Evolutionary conservation across 345 rosid species (phyloP).

Genomic region (Pelargonium nanum): DNA sequence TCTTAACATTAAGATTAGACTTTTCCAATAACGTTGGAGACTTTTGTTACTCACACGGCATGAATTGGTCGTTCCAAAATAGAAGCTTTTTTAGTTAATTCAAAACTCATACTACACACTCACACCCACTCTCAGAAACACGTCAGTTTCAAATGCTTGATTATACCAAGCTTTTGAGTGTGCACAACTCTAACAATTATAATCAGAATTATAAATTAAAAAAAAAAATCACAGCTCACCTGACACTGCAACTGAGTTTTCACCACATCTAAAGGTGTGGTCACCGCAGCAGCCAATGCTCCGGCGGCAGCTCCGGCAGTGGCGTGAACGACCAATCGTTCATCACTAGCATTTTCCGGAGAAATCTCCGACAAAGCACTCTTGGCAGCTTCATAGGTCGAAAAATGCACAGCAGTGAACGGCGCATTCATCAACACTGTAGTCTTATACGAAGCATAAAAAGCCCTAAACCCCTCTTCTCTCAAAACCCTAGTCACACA

Average conservation of each 20-base stretch:
- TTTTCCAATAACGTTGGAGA: not conserved
- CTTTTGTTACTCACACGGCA: no score
- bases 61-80: not conserved
- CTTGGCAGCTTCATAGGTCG: constrained; percentile 88
- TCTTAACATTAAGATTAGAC: not conserved
- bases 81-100: not conserved
- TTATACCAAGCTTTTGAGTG: no score
- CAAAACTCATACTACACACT: no score
- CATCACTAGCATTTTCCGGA: constrained; percentile 57
- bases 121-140: no score
- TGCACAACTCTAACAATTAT: no score
- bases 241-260: constrained; percentile 99
- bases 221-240: constrained; percentile 45
- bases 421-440: constrained; percentile 97
- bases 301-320: constrained; percentile 99
- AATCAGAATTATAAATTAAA: no score
- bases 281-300: constrained; percentile 67
- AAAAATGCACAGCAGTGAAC: constrained; percentile 79
- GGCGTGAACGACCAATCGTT: constrained; percentile 67
- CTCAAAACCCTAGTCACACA: constrained; percentile 59
- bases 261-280: constrained; percentile 83
- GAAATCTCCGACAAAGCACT: constrained; percentile 59
- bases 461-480: constrained; percentile 81
- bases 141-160: no score
- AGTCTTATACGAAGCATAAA: constrained; percentile 89